A percentile compares a stretch with the other conserved stretches of the same genome.
phyloP scores from a whole-genome alignment of 2,329 filamentous ascomycete species.

The Aulographum hederae region DNA sequence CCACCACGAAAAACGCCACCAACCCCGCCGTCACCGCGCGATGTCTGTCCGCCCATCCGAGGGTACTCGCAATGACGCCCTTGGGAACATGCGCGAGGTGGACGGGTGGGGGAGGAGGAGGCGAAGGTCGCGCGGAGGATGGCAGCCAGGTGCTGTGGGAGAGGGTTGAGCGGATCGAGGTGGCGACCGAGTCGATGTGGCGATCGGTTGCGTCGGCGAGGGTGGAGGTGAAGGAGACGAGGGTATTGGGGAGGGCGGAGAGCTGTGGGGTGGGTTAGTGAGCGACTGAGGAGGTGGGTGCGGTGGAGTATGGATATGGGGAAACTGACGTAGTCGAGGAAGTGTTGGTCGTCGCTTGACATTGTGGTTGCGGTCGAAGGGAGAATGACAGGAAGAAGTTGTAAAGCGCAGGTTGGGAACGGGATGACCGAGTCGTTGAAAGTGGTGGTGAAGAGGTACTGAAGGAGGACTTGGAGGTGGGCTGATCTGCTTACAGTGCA shows the following conservation, averaged over 20 bases:
- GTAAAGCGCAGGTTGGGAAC: too few relatives aligned
- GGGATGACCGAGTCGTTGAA: too few relatives aligned
- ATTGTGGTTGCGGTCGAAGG: conserved; percentile 30
- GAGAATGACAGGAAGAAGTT: too few relatives aligned
- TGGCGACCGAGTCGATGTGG: conserved; percentile 60
- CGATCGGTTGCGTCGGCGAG: conserved; percentile 67
- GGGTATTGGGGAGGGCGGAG: conserved; percentile 41
- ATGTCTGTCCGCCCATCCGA: conserved; percentile 50
- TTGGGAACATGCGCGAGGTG: neutral
- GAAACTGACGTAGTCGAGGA: conserved; percentile 51
- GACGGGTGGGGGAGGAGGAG: conserved; percentile 25
- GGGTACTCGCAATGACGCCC: neutral
- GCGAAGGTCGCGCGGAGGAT: conserved; percentile 42
- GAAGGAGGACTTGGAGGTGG: too few relatives aligned
- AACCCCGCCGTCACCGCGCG: conserved; percentile 56
- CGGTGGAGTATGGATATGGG: too few relatives aligned
- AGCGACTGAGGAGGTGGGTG: conserved; percentile 5
- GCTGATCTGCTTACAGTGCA: too few relatives aligned
- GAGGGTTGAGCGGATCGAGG: conserved; percentile 49
- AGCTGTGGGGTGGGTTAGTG: conserved; percentile 22
- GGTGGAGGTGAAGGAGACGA: conserved; percentile 51
- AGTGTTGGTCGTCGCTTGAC: conserved; percentile 64
- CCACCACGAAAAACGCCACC: conserved; percentile 51
- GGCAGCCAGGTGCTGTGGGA: conserved; percentile 56
- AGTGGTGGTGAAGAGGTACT: too few relatives aligned